Base-by-base conservation (phyloP, 495 filamentous ascomycete genomes). In the Podospora comata region DNA sequence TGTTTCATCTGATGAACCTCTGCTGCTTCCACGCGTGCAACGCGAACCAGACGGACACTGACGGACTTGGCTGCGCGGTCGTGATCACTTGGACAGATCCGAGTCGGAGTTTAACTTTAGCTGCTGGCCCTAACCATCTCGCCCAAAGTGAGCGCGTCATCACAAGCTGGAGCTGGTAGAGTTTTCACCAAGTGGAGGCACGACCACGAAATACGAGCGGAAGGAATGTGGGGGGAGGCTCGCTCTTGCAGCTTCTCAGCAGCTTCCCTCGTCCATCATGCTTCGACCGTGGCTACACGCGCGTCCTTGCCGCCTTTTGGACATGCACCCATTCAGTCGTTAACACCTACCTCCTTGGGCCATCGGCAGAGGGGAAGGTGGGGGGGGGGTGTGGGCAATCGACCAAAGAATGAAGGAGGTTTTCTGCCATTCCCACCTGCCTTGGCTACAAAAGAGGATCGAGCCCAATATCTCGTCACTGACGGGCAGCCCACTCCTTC, bases 291-390 rank as follows among this genome's bases (percentile, higher is more conserved):
- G 30, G 30, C 4, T 11, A 48, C 39, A 48, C 15, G 30, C 30
- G 30, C 30, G 30, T 32, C 30, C 30, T 32, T 0, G 30, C 39
- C 39, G 39, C 39, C 39, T 48, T 39, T 48, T 11, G 39, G 9
- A 48, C 7, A 23, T 23, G 23, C 23, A 23, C 23, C 23, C 23
- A 23, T 23, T 23, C 1, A 23, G 27, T 61, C 59, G 59, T 63
- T 63, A 63, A 20, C 61, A 63, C 61, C 61, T 63, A 32, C 61
- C 61, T 63, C 27, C 61, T 32, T 63, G 32, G 61, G 18, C 30
- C 18, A 5, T 27, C 61, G 23, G 23, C 23, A 23, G 23, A 23
- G 23, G 20, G 23, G 20, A 23, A 23, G 20, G 20, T 62, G 60
- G 27, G 39, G 27, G 19, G 54, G n/a, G 39, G 11, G 60, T 62